Evolutionary conservation across 441 rosid species (phyloP).

Genomic region (Syzygium syzygioides): DNA sequence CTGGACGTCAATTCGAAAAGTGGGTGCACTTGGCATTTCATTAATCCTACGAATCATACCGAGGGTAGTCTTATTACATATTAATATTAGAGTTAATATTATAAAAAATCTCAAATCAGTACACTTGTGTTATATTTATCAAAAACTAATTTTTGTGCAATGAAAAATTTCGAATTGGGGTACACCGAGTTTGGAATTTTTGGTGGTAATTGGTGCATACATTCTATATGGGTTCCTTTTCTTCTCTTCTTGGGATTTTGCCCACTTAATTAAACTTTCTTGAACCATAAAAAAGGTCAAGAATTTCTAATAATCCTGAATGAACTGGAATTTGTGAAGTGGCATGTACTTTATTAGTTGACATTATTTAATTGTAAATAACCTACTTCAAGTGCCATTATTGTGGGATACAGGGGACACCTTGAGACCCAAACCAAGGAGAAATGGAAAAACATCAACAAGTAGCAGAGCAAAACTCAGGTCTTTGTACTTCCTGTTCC

Average conservation of each 20-base stretch:
- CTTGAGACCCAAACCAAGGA: not conserved
- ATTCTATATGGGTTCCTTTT: not conserved
- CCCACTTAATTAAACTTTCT: not conserved
- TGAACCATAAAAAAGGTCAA: not conserved
- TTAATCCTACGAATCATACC: not conserved
- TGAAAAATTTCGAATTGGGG: not conserved
- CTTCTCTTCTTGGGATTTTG: not conserved
- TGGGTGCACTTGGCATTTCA: not conserved
- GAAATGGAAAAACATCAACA: not conserved
- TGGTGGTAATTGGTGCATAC: not conserved
- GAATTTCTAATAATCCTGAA: not conserved
- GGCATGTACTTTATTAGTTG: not conserved
- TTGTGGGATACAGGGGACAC: not conserved
- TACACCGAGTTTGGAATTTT: not conserved
- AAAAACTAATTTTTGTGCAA: not conserved
- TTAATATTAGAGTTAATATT: too few species aligned
- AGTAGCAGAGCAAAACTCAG: not conserved
- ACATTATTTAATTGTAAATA: not conserved
- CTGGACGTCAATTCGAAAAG: not conserved
- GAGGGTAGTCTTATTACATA: not conserved
- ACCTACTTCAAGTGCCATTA: not conserved
- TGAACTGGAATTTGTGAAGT: not conserved
- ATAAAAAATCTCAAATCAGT: fast-evolving
- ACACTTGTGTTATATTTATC: fast-evolving
- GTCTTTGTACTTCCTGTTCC: not conserved